Percentiles rank a stretch among this genome's conserved stretches.
These are phyloP conservation scores for Penicillium coprophilum DNA, from an alignment of 495 filamentous ascomycete genomes.

Conservation along the genomic window DNA sequence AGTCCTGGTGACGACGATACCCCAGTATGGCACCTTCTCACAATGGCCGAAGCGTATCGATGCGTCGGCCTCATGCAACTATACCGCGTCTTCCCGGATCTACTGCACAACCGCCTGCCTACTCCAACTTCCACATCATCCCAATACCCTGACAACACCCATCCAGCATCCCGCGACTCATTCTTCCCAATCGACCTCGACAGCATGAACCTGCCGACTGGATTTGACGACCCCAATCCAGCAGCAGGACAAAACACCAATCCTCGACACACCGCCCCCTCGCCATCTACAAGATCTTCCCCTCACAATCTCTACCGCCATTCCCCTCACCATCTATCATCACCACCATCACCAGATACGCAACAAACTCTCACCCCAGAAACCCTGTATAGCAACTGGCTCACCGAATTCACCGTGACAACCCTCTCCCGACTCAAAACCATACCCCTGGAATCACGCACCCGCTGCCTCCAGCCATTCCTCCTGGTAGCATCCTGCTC, in stretches of 20 bases:
- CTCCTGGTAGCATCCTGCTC: constrained; percentile 51
- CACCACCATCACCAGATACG: background rate
- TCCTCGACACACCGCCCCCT: background rate
- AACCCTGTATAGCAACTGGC: constrained; percentile 43
- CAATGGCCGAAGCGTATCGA: constrained; percentile 58
- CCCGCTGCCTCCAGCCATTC: constrained; percentile 55
- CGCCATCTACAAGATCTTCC: constrained; percentile 2
- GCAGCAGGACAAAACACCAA: constrained; percentile 3
- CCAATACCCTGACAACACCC: constrained; percentile 9
- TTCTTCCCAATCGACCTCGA: constrained; percentile 35
- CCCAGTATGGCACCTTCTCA: constrained; percentile 54
- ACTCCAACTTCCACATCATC: constrained; percentile 14
- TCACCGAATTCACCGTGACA: constrained; percentile 54
- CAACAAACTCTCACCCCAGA: constrained; percentile 2
- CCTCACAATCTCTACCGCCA: constrained; percentile 12
- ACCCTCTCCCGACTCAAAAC: constrained; percentile 51
- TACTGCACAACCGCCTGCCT: constrained; percentile 46
- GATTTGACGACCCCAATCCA: constrained; percentile 16
- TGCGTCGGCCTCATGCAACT: constrained; percentile 55
- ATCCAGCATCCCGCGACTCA: constrained; percentile 19
- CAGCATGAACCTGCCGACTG: constrained; percentile 25
- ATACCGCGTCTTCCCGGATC: constrained; percentile 55
- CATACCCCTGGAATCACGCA: constrained; percentile 54
- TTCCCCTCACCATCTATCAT: constrained; percentile 1
- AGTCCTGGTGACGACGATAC: constrained; percentile 56